phyloP scores from a whole-genome alignment of 768 basidiomycete genomes.

The Leccinellum rugosiceps region DNA sequence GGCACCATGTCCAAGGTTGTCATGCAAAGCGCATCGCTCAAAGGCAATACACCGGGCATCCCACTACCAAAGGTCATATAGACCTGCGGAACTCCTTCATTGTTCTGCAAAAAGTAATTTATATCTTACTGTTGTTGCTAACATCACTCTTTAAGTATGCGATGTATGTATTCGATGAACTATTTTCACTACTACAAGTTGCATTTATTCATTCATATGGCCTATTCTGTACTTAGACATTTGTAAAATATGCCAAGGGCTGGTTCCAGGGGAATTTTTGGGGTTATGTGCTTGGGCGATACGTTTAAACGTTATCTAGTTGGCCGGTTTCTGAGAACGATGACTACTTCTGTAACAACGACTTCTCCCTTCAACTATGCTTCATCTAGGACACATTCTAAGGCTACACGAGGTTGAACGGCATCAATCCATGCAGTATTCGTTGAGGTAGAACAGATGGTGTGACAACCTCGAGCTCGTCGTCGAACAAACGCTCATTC shows the following conservation, averaged over 20 bases:
- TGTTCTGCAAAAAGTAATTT: slow-evolving; percentile 17
- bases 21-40: slow-evolving; percentile 23
- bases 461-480: no score
- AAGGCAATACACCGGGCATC: slow-evolving; percentile 5
- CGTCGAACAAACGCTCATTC: no score
- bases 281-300: neutral
- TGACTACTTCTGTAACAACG: no score
- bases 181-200: neutral
- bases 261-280: neutral
- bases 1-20: slow-evolving; percentile 55
- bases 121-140: slow-evolving; percentile 4
- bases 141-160: slow-evolving; percentile 9
- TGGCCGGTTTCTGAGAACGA: no score
- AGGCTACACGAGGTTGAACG: no score
- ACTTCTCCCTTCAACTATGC: no score
- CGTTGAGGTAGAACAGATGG: no score
- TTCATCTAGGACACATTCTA: no score
- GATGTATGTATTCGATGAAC: slow-evolving; percentile 8
- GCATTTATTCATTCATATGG: slow-evolving; percentile 9
- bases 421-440: no score
- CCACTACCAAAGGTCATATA: slow-evolving; percentile 15
- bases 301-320: neutral
- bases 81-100: neutral
- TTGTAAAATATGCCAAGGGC: slow-evolving; percentile 8
- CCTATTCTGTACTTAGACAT: slow-evolving; percentile 17